Evolutionary conservation across 2,329 filamentous ascomycete genomes (phyloP).

Genomic region (Microsporum ferrugineum): DNA sequence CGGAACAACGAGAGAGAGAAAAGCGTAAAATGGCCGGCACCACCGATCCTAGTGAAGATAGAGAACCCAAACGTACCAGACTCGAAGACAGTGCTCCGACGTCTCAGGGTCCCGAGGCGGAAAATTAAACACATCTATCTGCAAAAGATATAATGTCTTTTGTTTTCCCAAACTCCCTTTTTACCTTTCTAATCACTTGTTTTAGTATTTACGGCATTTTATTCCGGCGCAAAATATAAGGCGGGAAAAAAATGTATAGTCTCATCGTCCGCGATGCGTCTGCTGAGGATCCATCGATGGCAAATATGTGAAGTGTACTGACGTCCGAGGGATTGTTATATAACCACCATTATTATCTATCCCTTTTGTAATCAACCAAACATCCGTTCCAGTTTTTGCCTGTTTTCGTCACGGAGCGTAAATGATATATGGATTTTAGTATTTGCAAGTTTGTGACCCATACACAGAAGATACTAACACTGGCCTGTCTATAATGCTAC

Average conservation of each 20-base stretch:
- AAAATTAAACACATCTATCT: background rate
- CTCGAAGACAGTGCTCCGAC: slow-evolving; percentile 18
- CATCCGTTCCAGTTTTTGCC: background rate
- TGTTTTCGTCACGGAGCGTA: background rate
- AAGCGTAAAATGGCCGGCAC: slow-evolving; percentile 36
- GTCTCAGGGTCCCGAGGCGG: slow-evolving; percentile 6
- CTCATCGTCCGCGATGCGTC: background rate
- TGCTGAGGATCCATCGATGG: background rate
- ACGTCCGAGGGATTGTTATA: background rate
- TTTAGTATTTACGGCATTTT: background rate
- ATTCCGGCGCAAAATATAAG: background rate
- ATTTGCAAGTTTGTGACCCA: background rate
- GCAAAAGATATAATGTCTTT: background rate
- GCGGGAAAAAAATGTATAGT: background rate
- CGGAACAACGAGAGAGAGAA: slow-evolving; percentile 38
- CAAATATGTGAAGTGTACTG: background rate
- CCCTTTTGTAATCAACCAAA: background rate
- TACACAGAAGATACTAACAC: background rate
- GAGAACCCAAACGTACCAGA: slow-evolving; percentile 31
- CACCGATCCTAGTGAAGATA: slow-evolving; percentile 23
- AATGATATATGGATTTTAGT: background rate
- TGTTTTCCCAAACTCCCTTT: background rate
- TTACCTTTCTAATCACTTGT: background rate
- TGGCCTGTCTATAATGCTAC: background rate
- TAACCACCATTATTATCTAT: background rate